Evolutionary conservation across 257 asterid species (phyloP).

Genomic region (Penstemon barbatus): DNA sequence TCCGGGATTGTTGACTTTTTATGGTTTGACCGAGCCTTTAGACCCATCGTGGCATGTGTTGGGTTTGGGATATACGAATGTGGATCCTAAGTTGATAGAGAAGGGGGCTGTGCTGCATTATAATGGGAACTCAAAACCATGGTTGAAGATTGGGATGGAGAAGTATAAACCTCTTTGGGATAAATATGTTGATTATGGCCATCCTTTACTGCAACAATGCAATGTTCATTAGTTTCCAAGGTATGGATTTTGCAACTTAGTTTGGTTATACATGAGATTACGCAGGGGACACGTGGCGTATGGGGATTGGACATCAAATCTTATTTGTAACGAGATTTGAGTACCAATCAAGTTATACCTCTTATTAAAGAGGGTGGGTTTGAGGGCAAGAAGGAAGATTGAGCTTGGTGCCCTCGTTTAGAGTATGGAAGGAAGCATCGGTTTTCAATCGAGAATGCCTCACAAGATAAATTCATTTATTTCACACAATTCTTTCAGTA

Average conservation of each 20-base stretch:
- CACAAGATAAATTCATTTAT: too few relatives aligned
- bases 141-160: conserved; percentile 72
- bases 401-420: too few relatives aligned
- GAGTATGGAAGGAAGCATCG: too few relatives aligned
- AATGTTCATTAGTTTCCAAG: conserved; percentile 41
- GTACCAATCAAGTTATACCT: conserved; percentile 29
- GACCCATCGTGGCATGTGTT: conserved; percentile 66
- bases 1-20: conserved; percentile 61
- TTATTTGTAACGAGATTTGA: too few relatives aligned
- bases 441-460: too few relatives aligned
- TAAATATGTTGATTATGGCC: conserved; percentile 54
- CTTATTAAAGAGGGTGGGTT: conserved; percentile 4
- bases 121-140: conserved; percentile 68
- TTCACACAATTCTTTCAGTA: not conserved
- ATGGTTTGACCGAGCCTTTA: conserved; percentile 60
- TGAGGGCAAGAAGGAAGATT: conserved; percentile 2
- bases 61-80: conserved; percentile 62
- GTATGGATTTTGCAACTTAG: too few relatives aligned
- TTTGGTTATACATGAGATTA: too few relatives aligned
- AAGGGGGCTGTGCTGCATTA: conserved; percentile 70
- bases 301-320: too few relatives aligned
- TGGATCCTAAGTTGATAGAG: conserved; percentile 52
- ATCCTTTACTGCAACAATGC: conserved; percentile 57
- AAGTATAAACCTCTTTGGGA: conserved; percentile 69
- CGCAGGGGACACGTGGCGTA: too few relatives aligned